Evolutionary conservation across 768 basidiomycete genomes (phyloP), one percentile per base, ranked within the genome.

Genomic region (Lepiota brunneoincarnata): DNA sequence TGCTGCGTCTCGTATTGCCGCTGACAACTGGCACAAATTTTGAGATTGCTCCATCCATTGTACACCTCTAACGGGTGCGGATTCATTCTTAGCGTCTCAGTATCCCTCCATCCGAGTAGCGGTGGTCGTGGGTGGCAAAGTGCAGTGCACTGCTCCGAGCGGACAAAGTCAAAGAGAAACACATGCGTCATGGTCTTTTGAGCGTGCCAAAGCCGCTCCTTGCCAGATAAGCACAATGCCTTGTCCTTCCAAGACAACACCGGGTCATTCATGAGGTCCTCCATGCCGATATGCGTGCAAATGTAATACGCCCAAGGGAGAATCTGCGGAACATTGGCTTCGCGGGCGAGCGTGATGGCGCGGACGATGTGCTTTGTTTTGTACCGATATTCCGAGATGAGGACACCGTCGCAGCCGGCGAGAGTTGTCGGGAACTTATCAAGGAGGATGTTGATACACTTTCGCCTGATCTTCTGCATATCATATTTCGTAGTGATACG

Each of bases 251-350:
- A 76, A 2, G 72, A 72, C 23, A 76, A 61, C 5, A 68, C 66
- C 1, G 60, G 37, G 51, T 75, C 69, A 5, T 63, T 57, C 10
- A 76, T 59, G 6, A 76, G 64, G 11, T 68, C 65, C 20, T 72
- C 68, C 17, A 65, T 64, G 12, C 58, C 39, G 34, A 76, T 73
- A 42, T 75, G 74, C 0, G 73, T 70, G 43, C 73, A 75, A 49
- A 76, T 72, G 51, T 76, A 76, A 59, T 73, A 75, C 1, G 75
- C 74, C 75, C 75, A 76, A 0, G 75, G 75, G 1, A 76, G 70
- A 21, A 76, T 68, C 45, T 67, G 69, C 6, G 72, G 74, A 5
- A 76, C 67, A 40, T 70, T 72, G 15, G 69, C 69, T 47, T 69
- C 68, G 12, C 72, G 65, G 10, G 75, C 75, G 20, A 76, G 67